Conservation (phyloP, 1,284 basidiomycete genomes). For the Moniliophthora roreri region DNA sequence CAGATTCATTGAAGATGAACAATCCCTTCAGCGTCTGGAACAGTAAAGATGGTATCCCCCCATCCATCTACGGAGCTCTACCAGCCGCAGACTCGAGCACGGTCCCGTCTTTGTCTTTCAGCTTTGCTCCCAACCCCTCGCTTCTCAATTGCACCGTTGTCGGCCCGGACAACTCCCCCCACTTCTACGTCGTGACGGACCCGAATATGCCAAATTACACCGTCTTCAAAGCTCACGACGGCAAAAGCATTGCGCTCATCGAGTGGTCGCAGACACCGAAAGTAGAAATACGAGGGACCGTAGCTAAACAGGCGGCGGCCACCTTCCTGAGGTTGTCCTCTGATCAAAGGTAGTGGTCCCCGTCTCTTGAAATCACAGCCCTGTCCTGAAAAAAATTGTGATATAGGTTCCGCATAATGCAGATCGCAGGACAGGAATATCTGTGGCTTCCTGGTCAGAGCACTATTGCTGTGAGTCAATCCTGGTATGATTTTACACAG, state of each 20-base stretch:
- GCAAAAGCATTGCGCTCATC: conserved; percentile 41
- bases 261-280: conserved; percentile 44
- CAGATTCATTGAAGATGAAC: background rate
- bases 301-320: conserved; percentile 34
- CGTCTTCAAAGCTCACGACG: conserved; percentile 39
- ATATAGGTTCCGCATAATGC: conserved; percentile 41
- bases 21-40: conserved; percentile 72
- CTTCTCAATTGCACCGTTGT: conserved; percentile 44
- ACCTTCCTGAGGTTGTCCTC: conserved; percentile 45
- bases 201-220: conserved; percentile 37
- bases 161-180: conserved; percentile 36
- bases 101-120: conserved; percentile 27
- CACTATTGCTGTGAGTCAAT: conserved; percentile 33
- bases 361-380: background rate
- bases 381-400: conserved; percentile 3
- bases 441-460: conserved; percentile 19
- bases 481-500: background rate
- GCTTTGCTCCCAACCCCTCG: conserved; percentile 39
- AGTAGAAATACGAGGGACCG: conserved; percentile 42
- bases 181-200: conserved; percentile 36
- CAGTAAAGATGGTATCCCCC: conserved; percentile 15
- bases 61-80: conserved; percentile 12
- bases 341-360: conserved; percentile 39
- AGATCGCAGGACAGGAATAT: conserved; percentile 31
- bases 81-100: background rate